phyloP scores from a whole-genome alignment of 257 asterid genomes.

The Salvia rosmarinus region DNA sequence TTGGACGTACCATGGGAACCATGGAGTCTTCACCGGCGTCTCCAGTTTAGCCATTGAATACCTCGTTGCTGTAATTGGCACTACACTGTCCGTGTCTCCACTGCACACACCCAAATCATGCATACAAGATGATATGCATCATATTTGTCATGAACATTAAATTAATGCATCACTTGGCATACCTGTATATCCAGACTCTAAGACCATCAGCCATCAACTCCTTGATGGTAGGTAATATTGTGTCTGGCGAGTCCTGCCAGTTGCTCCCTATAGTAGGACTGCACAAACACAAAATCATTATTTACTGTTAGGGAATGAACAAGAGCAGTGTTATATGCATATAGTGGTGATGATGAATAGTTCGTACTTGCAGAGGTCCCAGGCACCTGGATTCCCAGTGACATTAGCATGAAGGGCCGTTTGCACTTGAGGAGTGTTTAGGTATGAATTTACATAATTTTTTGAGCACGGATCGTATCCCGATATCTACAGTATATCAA shows the following conservation, averaged over 20 bases:
- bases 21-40: conserved; percentile 40
- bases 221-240: conserved; percentile 46
- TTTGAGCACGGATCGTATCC: conserved; percentile 55
- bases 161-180: no score
- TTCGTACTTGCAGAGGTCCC: conserved; percentile 50
- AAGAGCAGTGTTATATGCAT: no score
- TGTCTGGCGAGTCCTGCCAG: conserved; percentile 42
- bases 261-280: conserved; percentile 27
- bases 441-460: conserved; percentile 36
- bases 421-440: conserved; percentile 50
- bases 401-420: conserved; percentile 49
- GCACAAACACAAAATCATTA: neutral
- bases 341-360: no score
- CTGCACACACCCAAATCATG: conserved; percentile 6
- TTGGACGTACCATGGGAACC: conserved; percentile 54
- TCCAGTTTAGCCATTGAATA: conserved; percentile 44
- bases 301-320: neutral
- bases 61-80: conserved; percentile 50
- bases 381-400: conserved; percentile 38
- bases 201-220: conserved; percentile 48
- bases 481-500: conserved; percentile 32
- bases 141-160: neutral
- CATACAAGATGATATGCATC: no score
- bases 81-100: conserved; percentile 37
- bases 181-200: conserved; percentile 51